Base-by-base conservation (phyloP, 208 protist genomes). In the Novymonas esmeraldas region DNA sequence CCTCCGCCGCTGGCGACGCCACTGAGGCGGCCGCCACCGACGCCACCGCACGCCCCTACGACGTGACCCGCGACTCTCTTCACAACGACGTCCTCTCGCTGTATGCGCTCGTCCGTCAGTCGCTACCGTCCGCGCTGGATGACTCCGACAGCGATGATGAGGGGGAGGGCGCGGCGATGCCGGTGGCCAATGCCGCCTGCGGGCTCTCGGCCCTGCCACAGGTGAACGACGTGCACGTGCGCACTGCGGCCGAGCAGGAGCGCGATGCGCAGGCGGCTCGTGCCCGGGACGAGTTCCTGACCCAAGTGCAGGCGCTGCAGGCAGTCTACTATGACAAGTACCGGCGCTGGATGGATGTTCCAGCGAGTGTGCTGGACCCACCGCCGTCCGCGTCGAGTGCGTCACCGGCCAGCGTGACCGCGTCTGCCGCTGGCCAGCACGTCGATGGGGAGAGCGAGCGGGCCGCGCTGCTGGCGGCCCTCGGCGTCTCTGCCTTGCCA, bases 281-380 rank as follows among this genome's bases (percentile, higher is more conserved):
- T 18, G 92, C 89, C 1, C 77, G 82, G n/a, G 87, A 95, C 60
- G 82, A 72, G 26, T 74, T 96, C 18, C 77, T 97, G 26, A 79
- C 75, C 18, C 73, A 84, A 45, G 70, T 97, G 45, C 92, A 97
- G 61, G 62, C 46, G 34, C 70, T 97, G 64, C 92, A 97, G 64
- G 66, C 75, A 14, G 81, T 81, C 29, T 93, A 93, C 73, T 97
- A 81, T 69, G 73, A 70, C 6, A 54, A 86, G 66, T 83, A 97
- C 68, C 74, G 60, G 26, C 85, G 88, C 18, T 97, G 92, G 89
- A 81, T 95, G 16, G 92, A 97, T 9, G 88, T 92, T 48, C 87
- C 92, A 13, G 72, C 59, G 10, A 78, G 82, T 33, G 31, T 84
- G 16, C 70, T 93, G 13, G 82, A 89, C 20, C 55, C 39, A 14